Percentiles rank a stretch among this genome's conserved stretches.
phyloP scores from a whole-genome alignment of 2,329 filamentous ascomycete genomes.

The Clarireedia hainanense region DNA sequence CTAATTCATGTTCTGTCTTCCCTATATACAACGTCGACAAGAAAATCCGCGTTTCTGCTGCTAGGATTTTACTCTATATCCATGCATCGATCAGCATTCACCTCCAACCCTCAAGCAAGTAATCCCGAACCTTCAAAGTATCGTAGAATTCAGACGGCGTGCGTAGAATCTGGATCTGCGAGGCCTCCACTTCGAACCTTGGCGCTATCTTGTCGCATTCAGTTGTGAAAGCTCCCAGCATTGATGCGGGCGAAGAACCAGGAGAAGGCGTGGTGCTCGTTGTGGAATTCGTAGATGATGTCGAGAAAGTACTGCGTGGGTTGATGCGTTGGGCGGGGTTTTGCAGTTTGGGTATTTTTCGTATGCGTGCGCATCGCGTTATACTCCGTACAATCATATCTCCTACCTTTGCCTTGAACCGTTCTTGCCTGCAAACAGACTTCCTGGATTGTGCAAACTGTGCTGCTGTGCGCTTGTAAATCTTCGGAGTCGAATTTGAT shows the following conservation, averaged over 20 bases:
- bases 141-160: slow-evolving; percentile 87
- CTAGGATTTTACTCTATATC: slow-evolving; percentile 66
- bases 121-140: slow-evolving; percentile 64
- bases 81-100: slow-evolving; percentile 22
- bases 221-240: slow-evolving; percentile 51
- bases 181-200: slow-evolving; percentile 78
- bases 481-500: background rate
- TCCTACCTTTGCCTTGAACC: background rate
- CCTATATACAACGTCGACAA: slow-evolving; percentile 96
- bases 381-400: slow-evolving; percentile 31
- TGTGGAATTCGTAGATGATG: slow-evolving; percentile 18
- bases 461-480: background rate
- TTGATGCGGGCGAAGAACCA: slow-evolving; percentile 40
- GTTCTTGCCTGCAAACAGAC: background rate
- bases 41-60: slow-evolving; percentile 73
- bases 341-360: slow-evolving; percentile 22
- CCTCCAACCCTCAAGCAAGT: background rate
- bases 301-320: slow-evolving; percentile 24
- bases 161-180: slow-evolving; percentile 70
- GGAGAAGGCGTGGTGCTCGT: slow-evolving; percentile 9
- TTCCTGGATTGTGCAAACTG: background rate
- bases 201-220: slow-evolving; percentile 87
- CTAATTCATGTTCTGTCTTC: slow-evolving; percentile 81
- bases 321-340: slow-evolving; percentile 18
- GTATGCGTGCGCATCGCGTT: slow-evolving; percentile 27